Conservation (phyloP, 768 basidiomycete species). For the Coprinellus micaceus region DNA sequence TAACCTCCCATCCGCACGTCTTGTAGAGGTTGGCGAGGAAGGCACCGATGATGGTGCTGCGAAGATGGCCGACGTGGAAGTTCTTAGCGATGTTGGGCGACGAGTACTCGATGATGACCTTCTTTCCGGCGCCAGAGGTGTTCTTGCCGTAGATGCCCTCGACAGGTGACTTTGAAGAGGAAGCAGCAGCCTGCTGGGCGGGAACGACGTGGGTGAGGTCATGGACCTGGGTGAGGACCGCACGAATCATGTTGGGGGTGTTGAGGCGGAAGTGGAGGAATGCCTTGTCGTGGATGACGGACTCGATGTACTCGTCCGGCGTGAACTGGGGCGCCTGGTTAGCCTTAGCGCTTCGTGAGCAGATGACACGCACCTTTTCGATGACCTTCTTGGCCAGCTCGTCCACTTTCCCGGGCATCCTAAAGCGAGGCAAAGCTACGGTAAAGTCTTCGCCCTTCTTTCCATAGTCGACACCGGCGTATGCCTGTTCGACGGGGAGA, state of each 20-base stretch:
- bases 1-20: slow-evolving; percentile 90
- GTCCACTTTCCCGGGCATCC: slow-evolving; percentile 78
- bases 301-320: slow-evolving; percentile 74
- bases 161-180: slow-evolving; percentile 11
- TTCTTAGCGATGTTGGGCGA: slow-evolving; percentile 97
- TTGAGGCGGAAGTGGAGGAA: slow-evolving; percentile 83
- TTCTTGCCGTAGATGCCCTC: slow-evolving; percentile 74
- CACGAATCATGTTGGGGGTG: slow-evolving; percentile 57
- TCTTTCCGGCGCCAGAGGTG: slow-evolving; percentile 73
- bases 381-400: slow-evolving; percentile 72
- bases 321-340: slow-evolving; percentile 58
- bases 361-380: slow-evolving; percentile 56
- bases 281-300: slow-evolving; percentile 64
- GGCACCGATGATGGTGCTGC: slow-evolving; percentile 98
- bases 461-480: slow-evolving; percentile 81
- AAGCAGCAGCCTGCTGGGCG: slow-evolving; percentile 20
- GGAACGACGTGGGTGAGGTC: slow-evolving; percentile 61
- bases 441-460: slow-evolving; percentile 95
- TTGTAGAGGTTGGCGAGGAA: slow-evolving; percentile 90
- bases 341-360: background rate
- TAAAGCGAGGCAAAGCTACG: slow-evolving; percentile 87
- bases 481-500: slow-evolving; percentile 73
- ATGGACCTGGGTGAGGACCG: slow-evolving; percentile 72
- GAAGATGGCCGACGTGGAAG: slow-evolving; percentile 95
- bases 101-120: slow-evolving; percentile 85